Evolutionary conservation across 2,329 filamentous ascomycete genomes (phyloP).

Genomic region (Penicillium digitatum): DNA sequence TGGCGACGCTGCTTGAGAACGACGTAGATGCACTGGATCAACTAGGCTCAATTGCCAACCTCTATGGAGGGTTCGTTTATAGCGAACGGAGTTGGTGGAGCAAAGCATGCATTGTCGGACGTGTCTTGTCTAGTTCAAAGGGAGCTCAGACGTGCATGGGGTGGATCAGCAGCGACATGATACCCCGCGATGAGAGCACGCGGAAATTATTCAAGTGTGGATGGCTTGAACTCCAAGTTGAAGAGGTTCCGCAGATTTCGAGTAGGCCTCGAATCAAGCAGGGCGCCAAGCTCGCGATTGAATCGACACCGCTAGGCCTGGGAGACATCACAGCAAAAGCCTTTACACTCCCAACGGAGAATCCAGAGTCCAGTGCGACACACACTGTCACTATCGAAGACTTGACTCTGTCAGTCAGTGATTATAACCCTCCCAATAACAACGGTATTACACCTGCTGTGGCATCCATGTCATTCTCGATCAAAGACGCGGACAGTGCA

Average conservation of each 20-base stretch:
- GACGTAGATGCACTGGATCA: conserved; percentile 47
- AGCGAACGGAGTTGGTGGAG: conserved; percentile 54
- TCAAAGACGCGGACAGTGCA: conserved; percentile 12
- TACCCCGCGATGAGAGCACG: conserved; percentile 37
- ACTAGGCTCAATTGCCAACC: conserved; percentile 50
- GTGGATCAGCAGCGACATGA: conserved; percentile 47
- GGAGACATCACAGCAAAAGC: conserved; percentile 37
- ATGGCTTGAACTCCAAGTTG: conserved; percentile 50
- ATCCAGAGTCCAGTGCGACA: conserved; percentile 8
- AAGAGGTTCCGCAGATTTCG: conserved; percentile 24
- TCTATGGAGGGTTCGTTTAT: conserved; percentile 55
- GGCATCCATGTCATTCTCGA: conserved; percentile 28
- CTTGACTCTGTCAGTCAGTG: conserved; percentile 26
- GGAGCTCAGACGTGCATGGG: conserved; percentile 52
- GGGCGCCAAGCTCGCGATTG: conserved; percentile 36
- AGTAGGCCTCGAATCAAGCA: conserved; percentile 45
- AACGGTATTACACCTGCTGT: conserved; percentile 21
- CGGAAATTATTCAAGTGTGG: conserved; percentile 36
- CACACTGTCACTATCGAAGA: conserved; percentile 21
- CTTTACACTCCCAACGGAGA: conserved; percentile 40
- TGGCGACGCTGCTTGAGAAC: conserved; percentile 55
- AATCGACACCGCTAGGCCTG: conserved; percentile 41
- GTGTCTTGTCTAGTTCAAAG: conserved; percentile 48
- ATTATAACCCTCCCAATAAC: conserved; percentile 10
- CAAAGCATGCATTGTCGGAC: conserved; percentile 52